phyloP scores from a whole-genome alignment of 2,329 filamentous ascomycete species.

The Colletotrichum simmondsii region DNA sequence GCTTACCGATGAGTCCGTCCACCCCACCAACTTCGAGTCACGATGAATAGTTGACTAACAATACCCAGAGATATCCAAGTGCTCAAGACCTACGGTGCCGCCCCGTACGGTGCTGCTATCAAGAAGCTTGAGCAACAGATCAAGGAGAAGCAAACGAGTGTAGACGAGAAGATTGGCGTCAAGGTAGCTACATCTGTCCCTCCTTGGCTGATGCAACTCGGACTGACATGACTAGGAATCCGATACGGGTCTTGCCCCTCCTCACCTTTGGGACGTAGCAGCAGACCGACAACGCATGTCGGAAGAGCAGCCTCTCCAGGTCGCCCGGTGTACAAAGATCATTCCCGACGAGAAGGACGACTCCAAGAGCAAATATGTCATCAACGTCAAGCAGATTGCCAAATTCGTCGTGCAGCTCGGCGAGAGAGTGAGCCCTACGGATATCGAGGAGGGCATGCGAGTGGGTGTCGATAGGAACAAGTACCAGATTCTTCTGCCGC shows the following conservation, averaged over 20 bases:
- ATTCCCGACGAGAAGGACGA: constrained; percentile 96
- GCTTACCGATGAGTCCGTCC: constrained; percentile 89
- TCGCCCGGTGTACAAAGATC: constrained; percentile 98
- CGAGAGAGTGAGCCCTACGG: constrained; percentile 95
- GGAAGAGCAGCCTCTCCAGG: constrained; percentile 97
- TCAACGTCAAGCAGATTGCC: constrained; percentile 99
- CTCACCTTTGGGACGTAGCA: constrained; percentile 98
- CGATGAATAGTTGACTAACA: constrained; percentile 34
- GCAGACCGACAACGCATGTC: constrained; percentile 98
- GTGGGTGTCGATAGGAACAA: constrained; percentile 99
- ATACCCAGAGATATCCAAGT: constrained; percentile 91
- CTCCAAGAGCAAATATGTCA: constrained; percentile 99
- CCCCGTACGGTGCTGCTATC: constrained; percentile 90
- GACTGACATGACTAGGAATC: constrained; percentile 75
- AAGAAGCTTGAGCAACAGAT: constrained; percentile 99
- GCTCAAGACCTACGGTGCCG: constrained; percentile 97
- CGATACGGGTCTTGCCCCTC: constrained; percentile 96
- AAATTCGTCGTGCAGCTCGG: constrained; percentile 99
- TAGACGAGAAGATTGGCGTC: constrained; percentile 97
- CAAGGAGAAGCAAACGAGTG: constrained; percentile 97
- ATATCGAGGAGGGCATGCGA: constrained; percentile 99
- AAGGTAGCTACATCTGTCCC: constrained; percentile 62
- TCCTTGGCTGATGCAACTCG: constrained; percentile 13
- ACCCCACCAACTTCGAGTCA: constrained; percentile 39
- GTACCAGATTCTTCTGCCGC: constrained; percentile 96